phyloP scores from a whole-genome alignment of 1,139 yeast genomes.

The Lodderomyces oxycetoniae region DNA sequence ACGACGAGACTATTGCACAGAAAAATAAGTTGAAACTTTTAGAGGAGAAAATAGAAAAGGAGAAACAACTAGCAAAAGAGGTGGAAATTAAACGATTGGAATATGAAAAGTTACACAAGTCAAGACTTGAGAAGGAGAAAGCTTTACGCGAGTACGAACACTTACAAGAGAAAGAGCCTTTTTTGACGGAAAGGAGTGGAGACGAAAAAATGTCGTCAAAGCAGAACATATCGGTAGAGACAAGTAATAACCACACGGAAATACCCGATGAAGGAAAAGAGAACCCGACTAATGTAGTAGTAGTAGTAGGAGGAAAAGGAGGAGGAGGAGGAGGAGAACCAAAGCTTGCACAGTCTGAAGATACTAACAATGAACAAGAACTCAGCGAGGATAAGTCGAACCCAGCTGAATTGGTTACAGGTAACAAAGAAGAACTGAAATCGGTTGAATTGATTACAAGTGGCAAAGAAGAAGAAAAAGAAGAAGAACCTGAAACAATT shows the following conservation, averaged over 20 bases:
- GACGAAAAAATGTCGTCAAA: too few relatives aligned
- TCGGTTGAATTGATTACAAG: too few relatives aligned
- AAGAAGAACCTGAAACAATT: too few relatives aligned
- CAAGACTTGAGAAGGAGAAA: conserved; percentile 18
- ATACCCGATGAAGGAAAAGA: not conserved
- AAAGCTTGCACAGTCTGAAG: too few relatives aligned
- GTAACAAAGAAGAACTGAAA: too few relatives aligned
- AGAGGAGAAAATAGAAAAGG: conserved; percentile 28
- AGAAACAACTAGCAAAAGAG: conserved; percentile 27
- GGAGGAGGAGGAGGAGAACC: conserved; percentile 8
- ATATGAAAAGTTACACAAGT: conserved; percentile 25
- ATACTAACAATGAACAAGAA: too few relatives aligned
- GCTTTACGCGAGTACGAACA: conserved; percentile 14
- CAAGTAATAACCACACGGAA: too few relatives aligned
- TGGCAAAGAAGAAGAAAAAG: too few relatives aligned
- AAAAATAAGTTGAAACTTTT: conserved; percentile 14
- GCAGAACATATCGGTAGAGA: not conserved
- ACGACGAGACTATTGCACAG: conserved; percentile 13
- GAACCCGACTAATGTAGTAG: not conserved
- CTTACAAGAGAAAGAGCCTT: conserved; percentile 11
- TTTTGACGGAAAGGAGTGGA: too few relatives aligned
- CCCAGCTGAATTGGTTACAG: too few relatives aligned
- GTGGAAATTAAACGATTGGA: conserved; percentile 29
- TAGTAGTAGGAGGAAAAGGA: conserved; percentile 4
- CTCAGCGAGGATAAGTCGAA: too few relatives aligned